phyloP scores from a whole-genome alignment of 2,329 filamentous ascomycete genomes.

The Fusarium drepaniforme region DNA sequence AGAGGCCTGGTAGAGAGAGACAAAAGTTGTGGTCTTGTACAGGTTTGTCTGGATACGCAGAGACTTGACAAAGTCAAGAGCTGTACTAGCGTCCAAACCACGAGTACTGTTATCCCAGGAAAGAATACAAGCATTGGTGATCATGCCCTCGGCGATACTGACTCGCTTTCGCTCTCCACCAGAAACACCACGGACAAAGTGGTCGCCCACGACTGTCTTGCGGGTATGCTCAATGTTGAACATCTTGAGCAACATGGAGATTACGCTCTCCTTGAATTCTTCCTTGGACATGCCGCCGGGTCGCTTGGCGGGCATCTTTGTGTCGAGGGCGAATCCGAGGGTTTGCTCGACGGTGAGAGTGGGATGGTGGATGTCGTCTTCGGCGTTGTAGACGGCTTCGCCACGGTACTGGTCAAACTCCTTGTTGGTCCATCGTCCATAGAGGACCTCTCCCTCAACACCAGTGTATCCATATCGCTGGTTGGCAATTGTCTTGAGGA shows the following conservation, averaged over 20 bases:
- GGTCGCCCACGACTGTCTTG: conserved; percentile 86
- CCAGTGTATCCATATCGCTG: conserved; percentile 69
- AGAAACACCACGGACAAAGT: conserved; percentile 81
- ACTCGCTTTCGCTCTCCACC: conserved; percentile 80
- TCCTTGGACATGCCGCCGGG: conserved; percentile 78
- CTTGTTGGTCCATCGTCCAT: conserved; percentile 78
- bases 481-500: conserved; percentile 76
- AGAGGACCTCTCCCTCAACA: conserved; percentile 77
- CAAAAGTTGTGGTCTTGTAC: conserved; percentile 86
- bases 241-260: conserved; percentile 84
- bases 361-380: conserved; percentile 87
- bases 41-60: conserved; percentile 86
- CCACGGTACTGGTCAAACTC: conserved; percentile 83
- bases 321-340: conserved; percentile 85
- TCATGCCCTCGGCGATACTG: conserved; percentile 85
- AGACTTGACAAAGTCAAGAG: conserved; percentile 75
- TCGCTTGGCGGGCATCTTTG: conserved; percentile 85
- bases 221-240: conserved; percentile 93
- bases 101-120: conserved; percentile 83
- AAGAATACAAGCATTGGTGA: conserved; percentile 77
- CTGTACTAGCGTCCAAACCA: conserved; percentile 76
- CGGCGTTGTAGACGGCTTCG: conserved; percentile 83
- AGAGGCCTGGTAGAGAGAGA: conserved; percentile 87
- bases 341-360: conserved; percentile 92
- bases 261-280: conserved; percentile 82